Base-by-base conservation (phyloP, 257 asterid species). In the Scutellaria galericulata region DNA sequence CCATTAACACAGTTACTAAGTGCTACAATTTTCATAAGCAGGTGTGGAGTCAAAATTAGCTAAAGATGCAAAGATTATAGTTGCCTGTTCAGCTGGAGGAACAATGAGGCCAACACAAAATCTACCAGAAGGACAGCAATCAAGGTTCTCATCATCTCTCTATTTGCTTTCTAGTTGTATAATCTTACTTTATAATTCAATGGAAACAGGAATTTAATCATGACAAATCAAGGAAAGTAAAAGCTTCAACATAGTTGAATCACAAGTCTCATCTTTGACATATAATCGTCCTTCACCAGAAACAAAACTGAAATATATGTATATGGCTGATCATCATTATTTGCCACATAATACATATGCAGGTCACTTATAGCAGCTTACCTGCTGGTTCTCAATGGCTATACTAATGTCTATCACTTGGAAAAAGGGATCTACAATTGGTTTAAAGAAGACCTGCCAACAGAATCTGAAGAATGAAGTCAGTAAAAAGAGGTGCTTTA, bases 281-380 rank as follows among this genome's bases (percentile, higher is more conserved):
- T 35, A 50, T 9, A 73, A 51, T 2, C 56, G 44, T 35, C 46
- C 41, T 53, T 44, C 57, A 27, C 7, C 6, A 40, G 27, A 53
- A 59, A 14, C n/a, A 20, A 18, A 40, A 55, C 12, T 5, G 42
- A 42, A 54, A 41, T 41, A 41, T 2, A 45, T 56, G 67, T 44
- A 12, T 15, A 41, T 6, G 14, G 45, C 37, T 75, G 58, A 60
- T 31, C 66, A 57, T 44, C 11, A 14, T 42, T 54, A 42, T 64
- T 58, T 57, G 65, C 53, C 52, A 46, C 77, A 64, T 31, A 20
- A 47, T 70, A 63, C 70, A 51, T 68, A 35, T 89, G 91, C 86
- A 94, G 99, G 88, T 91, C 97, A 69, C 85, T 94, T 9, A 94
- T 94, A 83, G 99, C 99, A 65, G 99, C 99, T 76, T 94, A 91